Evolutionary conservation across 73 alveolate genomes (phyloP), one percentile per base, ranked within the genome.

Genomic region (Symbiodinium natans): DNA sequence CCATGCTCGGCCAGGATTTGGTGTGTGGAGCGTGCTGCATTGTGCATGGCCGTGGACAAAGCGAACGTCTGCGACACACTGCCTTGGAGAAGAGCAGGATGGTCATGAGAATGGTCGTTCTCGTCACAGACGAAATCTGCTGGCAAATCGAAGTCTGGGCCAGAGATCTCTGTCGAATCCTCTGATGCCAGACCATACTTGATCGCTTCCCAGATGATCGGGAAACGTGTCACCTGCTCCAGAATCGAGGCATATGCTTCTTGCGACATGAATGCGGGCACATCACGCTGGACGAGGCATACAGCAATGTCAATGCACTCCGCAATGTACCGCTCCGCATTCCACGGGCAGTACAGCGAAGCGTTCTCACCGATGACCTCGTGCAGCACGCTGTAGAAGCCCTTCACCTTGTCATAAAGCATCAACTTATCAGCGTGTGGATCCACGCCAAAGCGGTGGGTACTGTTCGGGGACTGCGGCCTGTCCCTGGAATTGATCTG

Each of bases 341-440:
- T 46, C 23, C 19, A 7, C 27, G 92, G 92, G 92, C 92, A 83
- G 42, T 82, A 82, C 43, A 23, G 77, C 34, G 92, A 52, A 48
- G 73, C 74, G 29, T 42, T 43, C 90, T 41, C 54, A 33, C 90
- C 90, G 73, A 82, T 21, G 90, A 33, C 59, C 41, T 82, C 59
- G 40, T 82, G 71, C 63, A 82, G 27, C 27, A 82, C 42, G 41
- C 29, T 29, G 40, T 82, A 82, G 90, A 82, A 82, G 41, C 90
- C 90, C 15, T 83, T 40, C 39, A 82, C 90, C 27, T 82, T 82
- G 90, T 82, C 90, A 29, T 82, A 82, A 56, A 27, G 90, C 90
- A 82, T 34, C 42, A 33, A 29, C 73, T 40, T 68, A 29, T 82
- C 90, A 40, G 29, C 39, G 41, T 82, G 90, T 25, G 42, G 43